These are phyloP conservation scores for Cornus kousa DNA, from an alignment of 148 eudicot genomes.

Conservation along the genomic window DNA sequence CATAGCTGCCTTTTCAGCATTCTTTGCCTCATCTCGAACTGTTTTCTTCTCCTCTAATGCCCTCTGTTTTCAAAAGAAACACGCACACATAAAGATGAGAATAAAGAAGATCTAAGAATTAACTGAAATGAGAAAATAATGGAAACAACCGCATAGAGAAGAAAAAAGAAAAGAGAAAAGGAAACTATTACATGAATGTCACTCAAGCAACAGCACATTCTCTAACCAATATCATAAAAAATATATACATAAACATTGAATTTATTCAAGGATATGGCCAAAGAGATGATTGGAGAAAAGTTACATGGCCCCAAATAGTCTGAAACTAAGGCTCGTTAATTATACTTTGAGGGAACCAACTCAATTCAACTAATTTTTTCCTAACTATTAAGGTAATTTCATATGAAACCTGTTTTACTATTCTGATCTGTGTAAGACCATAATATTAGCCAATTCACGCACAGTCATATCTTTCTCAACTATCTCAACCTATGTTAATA, in stretches of 20 bases:
- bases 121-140: neutral
- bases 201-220: neutral
- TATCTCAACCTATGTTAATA: neutral
- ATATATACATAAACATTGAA: neutral
- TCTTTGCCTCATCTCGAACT: constrained; percentile 61
- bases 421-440: neutral
- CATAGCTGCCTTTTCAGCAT: constrained; percentile 65
- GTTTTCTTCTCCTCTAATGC: constrained; percentile 82
- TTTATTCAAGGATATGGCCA: neutral
- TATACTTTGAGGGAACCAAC: too few relatives aligned
- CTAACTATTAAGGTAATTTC: neutral
- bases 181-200: neutral
- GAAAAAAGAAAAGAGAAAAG: constrained; percentile 1
- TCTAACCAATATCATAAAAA: neutral
- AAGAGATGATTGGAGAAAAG: neutral
- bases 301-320: neutral
- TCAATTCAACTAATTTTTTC: neutral
- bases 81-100: neutral
- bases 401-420: neutral
- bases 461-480: neutral
- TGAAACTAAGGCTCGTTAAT: too few relatives aligned
- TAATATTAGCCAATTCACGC: neutral
- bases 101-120: neutral
- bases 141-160: neutral
- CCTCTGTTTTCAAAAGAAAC: constrained; percentile 35